Evolutionary conservation across 148 eudicot species (phyloP), one percentile per base, ranked within the genome.

Genomic region (Rhododendron henanense): DNA sequence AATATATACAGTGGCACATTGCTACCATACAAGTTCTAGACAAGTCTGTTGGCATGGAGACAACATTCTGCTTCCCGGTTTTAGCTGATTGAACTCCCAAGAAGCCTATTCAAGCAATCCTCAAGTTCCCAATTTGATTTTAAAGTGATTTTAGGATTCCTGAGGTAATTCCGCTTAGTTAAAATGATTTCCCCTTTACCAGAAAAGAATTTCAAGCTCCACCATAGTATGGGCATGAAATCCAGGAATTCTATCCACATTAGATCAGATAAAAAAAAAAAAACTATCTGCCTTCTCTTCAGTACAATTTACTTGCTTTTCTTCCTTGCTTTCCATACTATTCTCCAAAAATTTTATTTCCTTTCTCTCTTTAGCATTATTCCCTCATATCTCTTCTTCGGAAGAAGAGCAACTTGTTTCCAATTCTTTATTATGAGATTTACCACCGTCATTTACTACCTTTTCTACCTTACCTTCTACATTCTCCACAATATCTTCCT

Each of bases 401-500:
- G 69, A 51, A 76, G 82, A 84, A 79, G 69, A 86, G 53, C 85
- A 47, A 25, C 11, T 78, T 65, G n/a, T 81, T 55, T 71, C 61
- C 28, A 78, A 14, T 39, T 84, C 88, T 74, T 35, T 33, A 83
- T 75, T 48, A 48, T 25, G 65, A 31, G 86, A 80, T 82, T 89
- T 88, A 74, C 73, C 85, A 84, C 47, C 65, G 47, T 61, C 47
- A 51, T 89, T 61, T 6, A 50, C 71, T 55, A 53, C 53, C 81
- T 78, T 53, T 44, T 44, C 86, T 44, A 65, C 78, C 84, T 65
- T 37, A 25, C 1, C 85, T 71, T 82, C 86, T 47, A 88, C 88
- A 41, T 84, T 83, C 79, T 83, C 83, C 67, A 48, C 78, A 83
- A 84, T 55, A 63, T 90, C 88, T 86, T 84, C 89, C 63, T 85